Evolutionary conservation across 805 yeast species (phyloP).

Genomic region (Spathaspora passalidarum): DNA sequence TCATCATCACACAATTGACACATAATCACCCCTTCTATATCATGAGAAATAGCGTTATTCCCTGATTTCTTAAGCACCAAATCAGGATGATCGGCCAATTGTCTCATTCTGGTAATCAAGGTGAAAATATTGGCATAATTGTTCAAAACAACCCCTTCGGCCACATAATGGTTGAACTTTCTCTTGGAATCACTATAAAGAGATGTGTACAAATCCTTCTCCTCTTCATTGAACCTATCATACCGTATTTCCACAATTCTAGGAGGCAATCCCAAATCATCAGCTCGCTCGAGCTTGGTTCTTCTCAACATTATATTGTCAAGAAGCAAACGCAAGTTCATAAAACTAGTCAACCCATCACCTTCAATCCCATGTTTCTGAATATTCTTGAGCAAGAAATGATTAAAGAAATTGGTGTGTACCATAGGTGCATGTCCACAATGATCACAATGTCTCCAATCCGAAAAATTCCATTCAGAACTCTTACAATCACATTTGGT

Average conservation of each 20-base stretch:
- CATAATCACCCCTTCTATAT: constrained; percentile 56
- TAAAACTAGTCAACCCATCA: constrained; percentile 76
- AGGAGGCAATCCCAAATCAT: constrained; percentile 96
- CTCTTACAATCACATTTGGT: constrained; percentile 88
- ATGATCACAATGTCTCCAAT: constrained; percentile 75
- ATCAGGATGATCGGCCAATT: constrained; percentile 97
- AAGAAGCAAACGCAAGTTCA: constrained; percentile 69
- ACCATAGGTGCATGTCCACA: constrained; percentile 95
- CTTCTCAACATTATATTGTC: constrained; percentile 87
- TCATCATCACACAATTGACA: constrained; percentile 97
- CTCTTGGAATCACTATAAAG: constrained; percentile 84
- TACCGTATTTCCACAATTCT: constrained; percentile 85
- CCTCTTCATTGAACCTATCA: constrained; percentile 90
- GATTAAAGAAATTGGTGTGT: constrained; percentile 93
- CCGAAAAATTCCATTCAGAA: constrained; percentile 79
- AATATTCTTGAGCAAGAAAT: constrained; percentile 90
- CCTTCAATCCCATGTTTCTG: constrained; percentile 81
- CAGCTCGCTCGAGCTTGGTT: constrained; percentile 94
- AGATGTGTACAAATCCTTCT: constrained; percentile 86
- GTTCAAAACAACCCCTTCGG: constrained; percentile 93
- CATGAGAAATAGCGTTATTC: constrained; percentile 30
- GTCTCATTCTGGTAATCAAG: constrained; percentile 94
- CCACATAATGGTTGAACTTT: constrained; percentile 87
- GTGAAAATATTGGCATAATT: constrained; percentile 97
- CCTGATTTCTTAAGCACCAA: constrained; percentile 74